A percentile compares a stretch with the other conserved stretches of the same genome.
These are phyloP conservation scores for Boletus semigastroideus DNA, from an alignment of 1,284 basidiomycete species.

Conservation along the genomic window DNA sequence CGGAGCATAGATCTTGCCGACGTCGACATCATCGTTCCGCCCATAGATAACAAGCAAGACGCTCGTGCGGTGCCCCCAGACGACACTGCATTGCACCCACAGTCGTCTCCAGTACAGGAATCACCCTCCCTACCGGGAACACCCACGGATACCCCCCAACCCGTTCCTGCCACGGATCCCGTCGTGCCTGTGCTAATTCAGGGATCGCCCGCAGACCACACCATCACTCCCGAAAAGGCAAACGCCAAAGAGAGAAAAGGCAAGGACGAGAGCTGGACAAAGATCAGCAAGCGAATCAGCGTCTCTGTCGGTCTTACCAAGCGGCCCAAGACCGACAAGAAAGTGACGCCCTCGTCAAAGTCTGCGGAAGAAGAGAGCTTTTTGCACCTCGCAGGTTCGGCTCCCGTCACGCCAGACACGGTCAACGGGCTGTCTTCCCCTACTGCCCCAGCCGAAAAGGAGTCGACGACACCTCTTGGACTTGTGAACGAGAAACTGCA, in stretches of 20 bases:
- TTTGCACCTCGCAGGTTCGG: not conserved
- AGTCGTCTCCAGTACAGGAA: not conserved
- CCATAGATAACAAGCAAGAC: constrained; percentile 5
- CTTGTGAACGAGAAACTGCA: constrained; percentile 31
- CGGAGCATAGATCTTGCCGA: constrained; percentile 45
- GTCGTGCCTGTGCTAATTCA: constrained; percentile 3
- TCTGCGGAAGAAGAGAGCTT: constrained; percentile 12
- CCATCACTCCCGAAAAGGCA: constrained; percentile 23
- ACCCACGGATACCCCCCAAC: constrained; percentile 9
- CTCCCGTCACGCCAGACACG: constrained; percentile 1
- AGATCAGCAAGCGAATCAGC: constrained; percentile 60
- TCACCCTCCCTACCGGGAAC: constrained; percentile 13
- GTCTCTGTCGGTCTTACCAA: constrained; percentile 46
- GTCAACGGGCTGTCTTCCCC: constrained; percentile 2
- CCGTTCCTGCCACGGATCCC: constrained; percentile 4
- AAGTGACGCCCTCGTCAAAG: not conserved
- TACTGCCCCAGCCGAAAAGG: constrained; percentile 15
- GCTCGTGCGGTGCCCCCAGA: not conserved
- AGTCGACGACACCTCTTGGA: constrained; percentile 22
- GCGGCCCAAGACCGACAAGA: constrained; percentile 25
- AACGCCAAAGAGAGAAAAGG: constrained; percentile 36
- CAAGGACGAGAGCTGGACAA: constrained; percentile 54
- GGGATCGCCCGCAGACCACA: constrained; percentile 13
- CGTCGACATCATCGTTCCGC: constrained; percentile 22
- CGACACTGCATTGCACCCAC: constrained; percentile 11